Evolutionary conservation across 371 early-diverging fungal species (phyloP).

Genomic region (Fennellomyces sp.): DNA sequence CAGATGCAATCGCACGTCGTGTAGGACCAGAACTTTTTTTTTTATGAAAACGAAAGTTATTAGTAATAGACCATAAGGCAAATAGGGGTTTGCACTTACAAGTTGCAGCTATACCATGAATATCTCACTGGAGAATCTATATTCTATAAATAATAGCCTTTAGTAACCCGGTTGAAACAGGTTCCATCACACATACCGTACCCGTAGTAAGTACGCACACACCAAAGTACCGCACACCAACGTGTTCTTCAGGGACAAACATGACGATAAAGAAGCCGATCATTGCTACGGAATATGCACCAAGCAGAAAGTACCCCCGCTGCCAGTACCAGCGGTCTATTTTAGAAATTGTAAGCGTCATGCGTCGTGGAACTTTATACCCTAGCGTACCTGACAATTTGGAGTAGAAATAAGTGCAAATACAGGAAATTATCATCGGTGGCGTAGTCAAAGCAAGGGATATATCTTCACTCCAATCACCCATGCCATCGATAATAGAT

Average conservation of each 20-base stretch:
- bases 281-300: not conserved
- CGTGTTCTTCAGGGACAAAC: not conserved
- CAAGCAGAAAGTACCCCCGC: not conserved
- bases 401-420: not conserved
- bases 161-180: too few species aligned
- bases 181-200: not conserved
- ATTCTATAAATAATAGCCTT: not conserved
- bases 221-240: slow-evolving; percentile 1
- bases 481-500: not conserved
- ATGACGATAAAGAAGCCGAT: not conserved
- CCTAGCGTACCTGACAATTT: not conserved
- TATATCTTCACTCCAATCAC: not conserved
- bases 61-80: too few species aligned
- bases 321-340: too few species aligned
- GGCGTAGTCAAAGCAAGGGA: not conserved
- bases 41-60: too few species aligned
- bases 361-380: not conserved
- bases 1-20: not conserved
- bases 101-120: not conserved
- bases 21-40: slow-evolving; percentile 24
- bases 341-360: too few species aligned
- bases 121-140: not conserved
- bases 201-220: not conserved
- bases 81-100: too few species aligned
- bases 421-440: not conserved